These are phyloP conservation scores for Suillus sp. DNA, from an alignment of 768 basidiomycete genomes.

Conservation along the genomic window DNA sequence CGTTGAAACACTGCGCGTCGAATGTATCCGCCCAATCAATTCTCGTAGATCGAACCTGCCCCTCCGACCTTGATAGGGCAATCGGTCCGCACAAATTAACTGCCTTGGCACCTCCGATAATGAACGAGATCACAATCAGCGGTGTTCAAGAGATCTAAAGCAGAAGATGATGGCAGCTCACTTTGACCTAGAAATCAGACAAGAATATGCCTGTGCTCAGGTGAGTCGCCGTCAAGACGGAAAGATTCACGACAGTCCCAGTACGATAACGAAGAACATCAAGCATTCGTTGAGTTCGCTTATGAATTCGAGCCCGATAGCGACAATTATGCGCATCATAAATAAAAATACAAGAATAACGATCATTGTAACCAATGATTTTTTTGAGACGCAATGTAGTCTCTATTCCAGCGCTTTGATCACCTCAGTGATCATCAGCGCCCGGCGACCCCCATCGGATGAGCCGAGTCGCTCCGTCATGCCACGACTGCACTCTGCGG, in stretches of 20 bases:
- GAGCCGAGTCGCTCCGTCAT: slow-evolving; percentile 50
- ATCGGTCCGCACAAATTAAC: not conserved
- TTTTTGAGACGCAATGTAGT: not conserved
- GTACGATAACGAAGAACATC: no score
- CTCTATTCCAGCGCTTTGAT: not conserved
- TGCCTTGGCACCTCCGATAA: not conserved
- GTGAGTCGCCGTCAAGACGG: no score
- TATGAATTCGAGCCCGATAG: slow-evolving; percentile 50
- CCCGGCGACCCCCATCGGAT: slow-evolving; percentile 62
- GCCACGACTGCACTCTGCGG: slow-evolving; percentile 72
- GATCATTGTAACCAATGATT: not conserved
- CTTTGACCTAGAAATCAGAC: not conserved
- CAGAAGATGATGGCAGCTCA: not conserved
- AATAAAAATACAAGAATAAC: not conserved
- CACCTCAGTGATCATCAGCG: slow-evolving; percentile 54
- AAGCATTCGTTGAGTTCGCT: slow-evolving; percentile 59
- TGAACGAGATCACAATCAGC: not conserved
- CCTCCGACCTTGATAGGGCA: not conserved
- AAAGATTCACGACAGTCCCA: no score
- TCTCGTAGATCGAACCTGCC: not conserved
- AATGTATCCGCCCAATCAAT: not conserved
- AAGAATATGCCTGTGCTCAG: not conserved
- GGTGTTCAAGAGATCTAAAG: not conserved
- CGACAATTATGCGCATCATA: slow-evolving; percentile 33
- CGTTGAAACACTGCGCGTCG: not conserved